Conservation (phyloP, 441 rosid species). For the Adansonia madagascariensis region DNA sequence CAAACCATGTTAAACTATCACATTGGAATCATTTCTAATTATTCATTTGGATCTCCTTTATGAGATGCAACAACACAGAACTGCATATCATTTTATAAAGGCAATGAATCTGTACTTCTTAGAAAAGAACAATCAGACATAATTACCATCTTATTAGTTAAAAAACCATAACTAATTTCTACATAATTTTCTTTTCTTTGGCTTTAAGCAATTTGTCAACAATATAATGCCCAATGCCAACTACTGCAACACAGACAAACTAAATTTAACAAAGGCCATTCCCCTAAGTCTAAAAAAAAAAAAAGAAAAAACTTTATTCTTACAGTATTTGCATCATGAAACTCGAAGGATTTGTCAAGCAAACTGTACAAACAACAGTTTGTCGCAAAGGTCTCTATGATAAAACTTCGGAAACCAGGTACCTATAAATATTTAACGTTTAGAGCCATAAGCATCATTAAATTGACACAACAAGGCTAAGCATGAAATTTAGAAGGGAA, state of each 20-base stretch:
- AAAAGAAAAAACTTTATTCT: constrained; percentile 35
- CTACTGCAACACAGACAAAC: neutral
- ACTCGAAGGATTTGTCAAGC: constrained; percentile 86
- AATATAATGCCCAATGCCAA: neutral
- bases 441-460: constrained; percentile 24
- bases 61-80: neutral
- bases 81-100: neutral
- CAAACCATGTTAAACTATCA: neutral
- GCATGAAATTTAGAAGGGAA: constrained; percentile 19
- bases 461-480: constrained; percentile 13
- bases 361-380: constrained; percentile 85
- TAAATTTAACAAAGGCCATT: neutral
- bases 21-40: neutral
- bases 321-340: constrained; percentile 88
- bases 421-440: constrained; percentile 51
- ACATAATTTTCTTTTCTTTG: neutral
- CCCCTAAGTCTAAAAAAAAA: neutral
- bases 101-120: neutral
- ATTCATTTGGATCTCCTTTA: neutral
- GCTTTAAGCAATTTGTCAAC: neutral
- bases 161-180: neutral
- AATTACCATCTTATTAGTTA: neutral
- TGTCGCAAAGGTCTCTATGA: constrained; percentile 67
- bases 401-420: constrained; percentile 78
- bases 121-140: constrained; percentile 6